Evolutionary conservation across 257 asterid species (phyloP).

Genomic region (Eucommia ulmoides): DNA sequence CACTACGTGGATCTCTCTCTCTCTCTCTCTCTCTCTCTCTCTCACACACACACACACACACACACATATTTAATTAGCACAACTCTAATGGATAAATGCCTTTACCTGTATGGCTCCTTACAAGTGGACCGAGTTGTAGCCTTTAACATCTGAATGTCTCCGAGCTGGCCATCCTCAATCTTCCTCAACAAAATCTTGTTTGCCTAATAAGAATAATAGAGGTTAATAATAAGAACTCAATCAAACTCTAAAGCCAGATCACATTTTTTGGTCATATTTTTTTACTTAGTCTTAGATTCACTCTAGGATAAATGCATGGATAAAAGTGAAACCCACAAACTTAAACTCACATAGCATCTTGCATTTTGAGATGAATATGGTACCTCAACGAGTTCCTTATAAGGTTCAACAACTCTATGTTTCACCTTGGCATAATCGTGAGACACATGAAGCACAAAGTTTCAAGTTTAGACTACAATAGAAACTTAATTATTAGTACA

Average conservation of each 20-base stretch:
- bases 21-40: no score
- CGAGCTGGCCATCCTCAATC: conserved; percentile 76
- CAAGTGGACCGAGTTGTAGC: conserved; percentile 66
- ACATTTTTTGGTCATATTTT: no score
- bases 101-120: conserved; percentile 86
- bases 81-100: no score
- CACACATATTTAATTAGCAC: no score
- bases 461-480: conserved; percentile 83
- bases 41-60: no score
- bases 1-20: no score
- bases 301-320: no score
- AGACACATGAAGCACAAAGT: conserved; percentile 77
- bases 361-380: conserved; percentile 5
- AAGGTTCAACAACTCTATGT: conserved; percentile 66
- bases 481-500: background rate
- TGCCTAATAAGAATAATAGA: conserved; percentile 41
- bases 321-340: no score
- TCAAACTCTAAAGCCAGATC: no score
- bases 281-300: no score
- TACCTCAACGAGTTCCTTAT: conserved; percentile 71
- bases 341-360: no score
- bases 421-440: conserved; percentile 61
- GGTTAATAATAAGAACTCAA: conserved; percentile 3
- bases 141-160: conserved; percentile 63
- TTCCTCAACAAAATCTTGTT: conserved; percentile 56